Percentiles rank a stretch among this genome's conserved stretches.
Conservation (phyloP, 495 filamentous ascomycete species). For the Tuber borchii region DNA sequence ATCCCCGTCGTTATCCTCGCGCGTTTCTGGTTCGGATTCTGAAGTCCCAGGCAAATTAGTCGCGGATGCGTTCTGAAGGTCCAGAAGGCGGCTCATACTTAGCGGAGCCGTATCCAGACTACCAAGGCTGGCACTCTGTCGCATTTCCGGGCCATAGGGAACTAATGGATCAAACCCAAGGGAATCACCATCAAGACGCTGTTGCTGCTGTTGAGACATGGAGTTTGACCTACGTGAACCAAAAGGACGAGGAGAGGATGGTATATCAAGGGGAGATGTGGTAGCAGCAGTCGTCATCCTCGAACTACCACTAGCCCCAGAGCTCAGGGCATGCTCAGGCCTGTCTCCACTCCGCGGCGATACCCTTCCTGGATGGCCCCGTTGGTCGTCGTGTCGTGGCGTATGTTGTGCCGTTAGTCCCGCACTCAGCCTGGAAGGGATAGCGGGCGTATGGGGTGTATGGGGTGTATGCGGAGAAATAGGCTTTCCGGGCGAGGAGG, state of each 20-base stretch:
- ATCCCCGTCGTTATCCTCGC: slow-evolving; percentile 18
- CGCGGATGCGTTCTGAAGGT: slow-evolving; percentile 36
- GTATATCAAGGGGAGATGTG: slow-evolving; percentile 52
- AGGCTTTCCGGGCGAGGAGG: slow-evolving; percentile 85
- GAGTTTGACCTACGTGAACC: slow-evolving; percentile 42
- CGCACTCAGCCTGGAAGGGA: slow-evolving; percentile 85
- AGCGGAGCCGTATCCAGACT: slow-evolving; percentile 33
- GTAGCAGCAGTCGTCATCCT: slow-evolving; percentile 36
- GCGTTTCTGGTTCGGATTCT: slow-evolving; percentile 19
- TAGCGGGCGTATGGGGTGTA: slow-evolving; percentile 87
- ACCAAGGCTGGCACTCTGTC: slow-evolving; percentile 28
- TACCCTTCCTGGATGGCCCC: slow-evolving; percentile 1
- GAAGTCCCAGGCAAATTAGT: slow-evolving; percentile 33
- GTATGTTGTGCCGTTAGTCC: slow-evolving; percentile 36
- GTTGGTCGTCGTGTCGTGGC: slow-evolving; percentile 26
- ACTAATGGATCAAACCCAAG: slow-evolving; percentile 24
- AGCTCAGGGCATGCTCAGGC: background rate
- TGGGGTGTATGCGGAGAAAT: slow-evolving; percentile 91
- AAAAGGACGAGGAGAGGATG: slow-evolving; percentile 36
- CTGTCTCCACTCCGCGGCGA: background rate
- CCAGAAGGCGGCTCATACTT: slow-evolving; percentile 36
- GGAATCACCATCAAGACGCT: slow-evolving; percentile 13
- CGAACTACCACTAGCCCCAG: background rate
- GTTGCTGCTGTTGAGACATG: slow-evolving; percentile 32
- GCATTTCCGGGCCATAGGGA: slow-evolving; percentile 20